Evolutionary conservation across 225 moss, liverwort and hornwort genomes (phyloP).

Genomic region (Takakia lepidozioides): DNA sequence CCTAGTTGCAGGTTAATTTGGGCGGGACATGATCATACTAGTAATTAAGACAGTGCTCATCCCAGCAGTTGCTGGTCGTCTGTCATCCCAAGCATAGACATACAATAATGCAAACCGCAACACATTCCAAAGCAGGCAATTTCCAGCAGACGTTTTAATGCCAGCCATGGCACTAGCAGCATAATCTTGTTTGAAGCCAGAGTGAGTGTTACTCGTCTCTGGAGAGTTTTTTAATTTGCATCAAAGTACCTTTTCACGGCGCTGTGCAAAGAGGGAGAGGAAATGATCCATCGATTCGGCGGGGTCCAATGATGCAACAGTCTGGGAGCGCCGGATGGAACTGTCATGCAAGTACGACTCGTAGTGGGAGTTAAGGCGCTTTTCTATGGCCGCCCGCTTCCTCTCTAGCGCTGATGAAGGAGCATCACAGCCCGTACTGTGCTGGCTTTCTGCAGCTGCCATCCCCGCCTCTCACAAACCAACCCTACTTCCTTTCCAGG

Average conservation of each 20-base stretch:
- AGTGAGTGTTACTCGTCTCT: too few species aligned
- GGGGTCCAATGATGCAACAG: conserved; percentile 55
- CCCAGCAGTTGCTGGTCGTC: too few species aligned
- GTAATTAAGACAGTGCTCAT: too few species aligned
- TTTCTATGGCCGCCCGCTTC: conserved; percentile 61
- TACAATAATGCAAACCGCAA: too few species aligned
- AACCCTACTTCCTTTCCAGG: too few species aligned
- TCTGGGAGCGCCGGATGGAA: conserved; percentile 56
- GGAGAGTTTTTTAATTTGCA: background rate
- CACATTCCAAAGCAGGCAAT: too few species aligned
- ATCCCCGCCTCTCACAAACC: too few species aligned
- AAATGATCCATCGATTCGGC: conserved; percentile 75
- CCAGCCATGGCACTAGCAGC: background rate
- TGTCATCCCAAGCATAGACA: too few species aligned
- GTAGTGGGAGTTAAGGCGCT: conserved; percentile 66
- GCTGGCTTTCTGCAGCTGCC: background rate
- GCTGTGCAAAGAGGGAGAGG: conserved; percentile 52
- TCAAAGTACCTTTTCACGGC: conserved; percentile 43
- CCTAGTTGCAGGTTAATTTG: background rate
- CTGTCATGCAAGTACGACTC: conserved; percentile 55
- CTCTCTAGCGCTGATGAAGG: conserved; percentile 29
- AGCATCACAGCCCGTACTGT: background rate
- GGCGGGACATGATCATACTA: too few species aligned
- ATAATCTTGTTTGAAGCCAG: background rate
- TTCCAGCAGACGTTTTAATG: background rate